Percentiles rank a stretch among this genome's conserved stretches.
Evolutionary conservation across 2,329 filamentous ascomycete species (phyloP).

Genomic region (Clonostachys rhizophaga): DNA sequence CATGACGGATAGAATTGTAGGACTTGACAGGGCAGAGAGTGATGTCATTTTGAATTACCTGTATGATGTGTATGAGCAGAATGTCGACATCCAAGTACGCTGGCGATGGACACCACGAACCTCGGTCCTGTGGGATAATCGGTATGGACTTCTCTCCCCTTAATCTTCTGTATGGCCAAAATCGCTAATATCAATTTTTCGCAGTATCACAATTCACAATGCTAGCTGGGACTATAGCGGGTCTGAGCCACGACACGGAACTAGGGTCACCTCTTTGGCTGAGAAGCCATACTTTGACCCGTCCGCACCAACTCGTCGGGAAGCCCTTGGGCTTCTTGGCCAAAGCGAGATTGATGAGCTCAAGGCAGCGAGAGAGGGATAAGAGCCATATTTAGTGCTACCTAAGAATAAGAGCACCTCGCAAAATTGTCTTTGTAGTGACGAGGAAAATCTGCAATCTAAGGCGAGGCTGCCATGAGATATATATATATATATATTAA

Average conservation of each 20-base stretch:
- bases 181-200: background rate
- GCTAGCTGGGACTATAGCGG: slow-evolving; percentile 71
- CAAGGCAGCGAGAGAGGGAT: background rate
- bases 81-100: slow-evolving; percentile 66
- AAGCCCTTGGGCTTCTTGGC: slow-evolving; percentile 61
- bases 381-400: no score
- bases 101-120: slow-evolving; percentile 67
- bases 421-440: no score
- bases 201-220: slow-evolving; percentile 67
- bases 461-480: no score
- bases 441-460: no score
- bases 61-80: slow-evolving; percentile 64
- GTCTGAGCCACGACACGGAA: slow-evolving; percentile 63
- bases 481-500: no score
- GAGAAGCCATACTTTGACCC: slow-evolving; percentile 67
- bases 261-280: slow-evolving; percentile 64
- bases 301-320: slow-evolving; percentile 58
- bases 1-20: slow-evolving; percentile 65
- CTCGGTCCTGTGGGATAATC: slow-evolving; percentile 68
- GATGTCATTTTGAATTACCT: slow-evolving; percentile 64
- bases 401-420: no score
- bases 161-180: background rate
- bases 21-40: slow-evolving; percentile 64
- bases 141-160: slow-evolving; percentile 15
- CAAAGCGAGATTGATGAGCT: slow-evolving; percentile 39